phyloP scores from a whole-genome alignment of 139 green algal species.

The Ettlia oleoabundans region DNA sequence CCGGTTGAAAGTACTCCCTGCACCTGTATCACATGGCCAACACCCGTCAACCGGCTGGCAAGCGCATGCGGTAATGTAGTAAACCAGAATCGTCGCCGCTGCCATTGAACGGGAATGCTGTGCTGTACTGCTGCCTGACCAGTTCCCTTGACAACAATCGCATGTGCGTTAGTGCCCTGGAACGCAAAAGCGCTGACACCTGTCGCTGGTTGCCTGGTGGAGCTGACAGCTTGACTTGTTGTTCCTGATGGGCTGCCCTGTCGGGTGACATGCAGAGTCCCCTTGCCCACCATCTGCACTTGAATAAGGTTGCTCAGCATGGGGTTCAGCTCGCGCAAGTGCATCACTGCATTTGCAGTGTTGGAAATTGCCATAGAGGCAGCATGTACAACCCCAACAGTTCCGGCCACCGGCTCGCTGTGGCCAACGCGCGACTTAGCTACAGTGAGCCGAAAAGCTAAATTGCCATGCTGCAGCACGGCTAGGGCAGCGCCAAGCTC shows the following conservation, averaged over 20 bases:
- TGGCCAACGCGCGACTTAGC: slow-evolving; percentile 79
- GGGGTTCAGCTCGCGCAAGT: slow-evolving; percentile 10
- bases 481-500: slow-evolving; percentile 38
- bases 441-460: slow-evolving; percentile 22
- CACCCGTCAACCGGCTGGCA: not conserved
- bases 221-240: not conserved
- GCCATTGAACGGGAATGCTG: not conserved
- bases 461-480: not conserved
- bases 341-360: not conserved
- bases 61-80: not conserved
- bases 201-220: not conserved
- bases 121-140: not conserved
- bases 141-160: not conserved
- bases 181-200: slow-evolving; percentile 49
- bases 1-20: not conserved
- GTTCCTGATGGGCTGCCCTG: not conserved
- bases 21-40: not conserved
- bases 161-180: slow-evolving; percentile 53
- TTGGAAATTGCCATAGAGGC: not conserved
- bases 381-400: slow-evolving; percentile 59
- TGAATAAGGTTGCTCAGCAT: not conserved
- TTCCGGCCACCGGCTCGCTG: slow-evolving; percentile 75
- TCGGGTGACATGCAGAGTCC: not conserved
- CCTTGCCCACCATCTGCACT: not conserved
- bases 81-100: slow-evolving; percentile 14